These are phyloP conservation scores for Lentinula edodes DNA, from an alignment of 768 basidiomycete genomes.

Conservation along the genomic window DNA sequence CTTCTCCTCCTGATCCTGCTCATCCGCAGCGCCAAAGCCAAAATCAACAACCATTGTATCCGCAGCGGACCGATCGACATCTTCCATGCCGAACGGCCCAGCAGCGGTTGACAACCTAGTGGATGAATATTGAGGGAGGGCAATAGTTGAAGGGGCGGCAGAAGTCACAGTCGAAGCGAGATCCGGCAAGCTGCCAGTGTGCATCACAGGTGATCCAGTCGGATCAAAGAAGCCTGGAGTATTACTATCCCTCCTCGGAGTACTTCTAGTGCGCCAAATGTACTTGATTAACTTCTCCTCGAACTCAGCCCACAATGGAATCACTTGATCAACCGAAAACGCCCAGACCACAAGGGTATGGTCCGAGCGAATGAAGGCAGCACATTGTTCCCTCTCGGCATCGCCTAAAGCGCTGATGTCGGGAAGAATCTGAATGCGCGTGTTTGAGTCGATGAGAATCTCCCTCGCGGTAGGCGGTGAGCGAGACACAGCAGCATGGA, in stretches of 20 bases:
- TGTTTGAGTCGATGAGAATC: constrained; percentile 73
- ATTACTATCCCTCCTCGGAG: constrained; percentile 16
- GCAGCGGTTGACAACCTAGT: background rate
- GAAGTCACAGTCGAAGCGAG: background rate
- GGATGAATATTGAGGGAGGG: background rate
- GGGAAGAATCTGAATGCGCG: constrained; percentile 80
- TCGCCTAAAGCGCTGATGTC: constrained; percentile 59
- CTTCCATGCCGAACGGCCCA: constrained; percentile 8
- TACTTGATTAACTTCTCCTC: constrained; percentile 77
- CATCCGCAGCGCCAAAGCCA: background rate
- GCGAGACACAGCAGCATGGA: constrained; percentile 59
- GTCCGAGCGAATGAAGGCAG: constrained; percentile 57
- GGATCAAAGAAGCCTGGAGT: constrained; percentile 5
- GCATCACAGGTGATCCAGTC: background rate
- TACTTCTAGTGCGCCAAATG: constrained; percentile 58
- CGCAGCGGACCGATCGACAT: background rate
- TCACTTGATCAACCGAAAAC: constrained; percentile 63
- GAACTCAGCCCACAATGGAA: constrained; percentile 66
- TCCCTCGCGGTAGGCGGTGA: constrained; percentile 37
- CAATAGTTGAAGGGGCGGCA: background rate
- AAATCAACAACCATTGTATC: background rate
- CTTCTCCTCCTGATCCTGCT: background rate
- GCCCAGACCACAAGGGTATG: constrained; percentile 72
- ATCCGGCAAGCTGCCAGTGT: background rate
- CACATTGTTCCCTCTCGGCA: constrained; percentile 87